Evolutionary conservation across 2,329 filamentous ascomycete genomes (phyloP), one percentile per base, ranked within the genome.

Genomic region (Fusarium ambrosium): DNA sequence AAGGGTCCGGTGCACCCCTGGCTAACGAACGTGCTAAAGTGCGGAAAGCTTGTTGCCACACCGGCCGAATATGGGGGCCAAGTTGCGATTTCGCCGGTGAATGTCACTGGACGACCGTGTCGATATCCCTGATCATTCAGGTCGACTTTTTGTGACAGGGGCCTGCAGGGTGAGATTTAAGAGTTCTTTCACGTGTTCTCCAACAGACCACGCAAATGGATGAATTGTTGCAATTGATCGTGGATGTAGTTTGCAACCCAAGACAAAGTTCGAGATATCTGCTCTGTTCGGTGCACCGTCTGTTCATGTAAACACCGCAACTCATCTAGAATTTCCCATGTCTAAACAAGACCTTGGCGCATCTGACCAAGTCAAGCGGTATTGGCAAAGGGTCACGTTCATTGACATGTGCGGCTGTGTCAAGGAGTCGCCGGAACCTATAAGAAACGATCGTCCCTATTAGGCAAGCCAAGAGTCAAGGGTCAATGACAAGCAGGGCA

Each of bases 1-100:
- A 51, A 41, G 48, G 48, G 18, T 58, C 36, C 27, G 62, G 34
- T 27, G 27, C 24, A 63, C 45, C 61, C 60, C 61, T 63, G 61
- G 61, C 43, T 55, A 63, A 55, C 27, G 22, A 64, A 11, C 11
- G 48, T 45, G 22, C 41, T 37, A 63, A 58, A 58, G 34, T 18
- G 32, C 61, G 16, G 34, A 22, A 64, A 55, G 34, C 11, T 58
- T 55, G 29, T 41, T 41, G 59, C 59, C 59, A 62, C 59, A 48
- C 24, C 24, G 27, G n/a, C 37, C 37, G 20, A 62, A 29, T 45
- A 34, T 29, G 39, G 59, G 24, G 24, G 59, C 27, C 39, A 62
- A 43, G 24, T 29, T 43, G 36, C 34, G 37, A 16, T 32, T 37
- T 55, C 27, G n/a, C 39, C 11, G 27, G 48, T 6, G 48, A 18